phyloP scores from a whole-genome alignment of 768 basidiomycete species.

The Serendipita vermifera region DNA sequence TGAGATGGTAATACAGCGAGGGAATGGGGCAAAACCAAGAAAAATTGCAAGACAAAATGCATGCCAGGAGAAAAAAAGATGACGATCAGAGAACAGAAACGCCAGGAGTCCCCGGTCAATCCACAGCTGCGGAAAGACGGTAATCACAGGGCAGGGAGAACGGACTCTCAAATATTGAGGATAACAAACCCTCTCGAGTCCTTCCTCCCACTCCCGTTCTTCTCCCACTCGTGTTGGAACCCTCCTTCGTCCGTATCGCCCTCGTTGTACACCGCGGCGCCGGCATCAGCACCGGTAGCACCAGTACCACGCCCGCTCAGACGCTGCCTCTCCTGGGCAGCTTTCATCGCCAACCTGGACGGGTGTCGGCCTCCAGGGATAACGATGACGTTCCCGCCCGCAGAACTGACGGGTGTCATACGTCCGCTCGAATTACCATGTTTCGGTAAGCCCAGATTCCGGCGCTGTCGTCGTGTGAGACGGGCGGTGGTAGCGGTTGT shows the following conservation, averaged over 20 bases:
- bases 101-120: background rate
- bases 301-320: slow-evolving; percentile 21
- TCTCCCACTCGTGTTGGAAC: slow-evolving; percentile 36
- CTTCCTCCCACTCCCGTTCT: slow-evolving; percentile 56
- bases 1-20: no score
- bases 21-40: no score
- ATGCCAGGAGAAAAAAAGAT: background rate
- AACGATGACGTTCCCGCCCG: slow-evolving; percentile 41
- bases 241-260: slow-evolving; percentile 20
- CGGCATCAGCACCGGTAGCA: slow-evolving; percentile 17
- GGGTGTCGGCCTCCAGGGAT: slow-evolving; percentile 48
- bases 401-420: slow-evolving; percentile 21
- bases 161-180: slow-evolving; percentile 42
- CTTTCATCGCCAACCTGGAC: background rate
- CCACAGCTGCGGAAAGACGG: background rate
- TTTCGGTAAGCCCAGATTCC: slow-evolving; percentile 55
- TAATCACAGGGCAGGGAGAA: background rate
- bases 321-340: slow-evolving; percentile 1
- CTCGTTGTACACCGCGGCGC: slow-evolving; percentile 17
- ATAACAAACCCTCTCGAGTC: slow-evolving; percentile 71
- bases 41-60: background rate
- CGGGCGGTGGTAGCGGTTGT: background rate
- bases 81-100: background rate
- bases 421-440: slow-evolving; percentile 19
- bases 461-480: slow-evolving; percentile 55